Conservation (phyloP, 2,329 filamentous ascomycete species). For the Fusarium coffeatum region DNA sequence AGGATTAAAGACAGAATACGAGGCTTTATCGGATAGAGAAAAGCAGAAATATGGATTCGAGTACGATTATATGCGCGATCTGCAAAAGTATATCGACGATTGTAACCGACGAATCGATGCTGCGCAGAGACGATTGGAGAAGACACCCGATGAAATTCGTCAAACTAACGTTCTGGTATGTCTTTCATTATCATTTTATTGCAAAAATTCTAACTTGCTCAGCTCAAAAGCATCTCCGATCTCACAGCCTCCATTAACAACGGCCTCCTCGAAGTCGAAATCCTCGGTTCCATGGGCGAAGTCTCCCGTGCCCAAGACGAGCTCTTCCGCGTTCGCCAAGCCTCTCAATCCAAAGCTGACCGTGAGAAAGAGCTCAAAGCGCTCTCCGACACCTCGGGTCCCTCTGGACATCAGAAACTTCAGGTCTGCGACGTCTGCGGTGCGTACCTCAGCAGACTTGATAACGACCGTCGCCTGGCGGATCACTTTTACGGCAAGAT, state of each 20-base stretch:
- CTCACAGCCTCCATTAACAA: conserved; percentile 81
- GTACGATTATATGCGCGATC: conserved; percentile 95
- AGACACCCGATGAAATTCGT: conserved; percentile 96
- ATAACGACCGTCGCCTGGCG: conserved; percentile 92
- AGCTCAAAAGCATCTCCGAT: conserved; percentile 86
- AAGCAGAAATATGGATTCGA: conserved; percentile 88
- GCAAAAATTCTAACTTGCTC: conserved; percentile 19
- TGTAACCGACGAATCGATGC: conserved; percentile 94
- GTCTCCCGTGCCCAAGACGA: conserved; percentile 88
- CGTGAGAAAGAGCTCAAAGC: conserved; percentile 89
- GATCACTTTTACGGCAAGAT: conserved; percentile 99
- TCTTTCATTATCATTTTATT: accelerated
- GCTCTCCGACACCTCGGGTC: conserved; percentile 90
- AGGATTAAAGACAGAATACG: conserved; percentile 88
- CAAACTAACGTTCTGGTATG: conserved; percentile 86
- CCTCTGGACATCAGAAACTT: conserved; percentile 94
- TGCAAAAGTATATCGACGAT: conserved; percentile 96
- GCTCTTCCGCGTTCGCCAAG: conserved; percentile 84
- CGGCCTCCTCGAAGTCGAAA: conserved; percentile 85
- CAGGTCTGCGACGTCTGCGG: conserved; percentile 99
- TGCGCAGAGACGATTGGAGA: conserved; percentile 90
- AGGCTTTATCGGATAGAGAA: conserved; percentile 75
- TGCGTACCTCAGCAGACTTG: conserved; percentile 89
- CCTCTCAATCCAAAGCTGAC: conserved; percentile 83
- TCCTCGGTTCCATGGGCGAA: conserved; percentile 83